Evolutionary conservation across 2,329 filamentous ascomycete genomes (phyloP), one percentile per base, ranked within the genome.

Genomic region (Fusarium napiforme): DNA sequence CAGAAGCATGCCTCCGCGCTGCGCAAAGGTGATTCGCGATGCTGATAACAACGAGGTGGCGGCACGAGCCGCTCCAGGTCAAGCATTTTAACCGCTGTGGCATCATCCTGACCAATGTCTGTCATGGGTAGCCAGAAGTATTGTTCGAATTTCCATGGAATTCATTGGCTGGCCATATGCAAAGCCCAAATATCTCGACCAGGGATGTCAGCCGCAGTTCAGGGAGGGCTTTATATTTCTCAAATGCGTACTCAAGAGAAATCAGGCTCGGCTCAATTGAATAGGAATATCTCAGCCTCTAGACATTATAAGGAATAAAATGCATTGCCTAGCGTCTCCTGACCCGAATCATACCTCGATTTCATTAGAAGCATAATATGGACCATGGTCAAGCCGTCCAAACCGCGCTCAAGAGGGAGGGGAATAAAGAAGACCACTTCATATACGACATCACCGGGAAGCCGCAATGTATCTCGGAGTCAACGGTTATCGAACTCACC

Each of bases 241-340:
- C 23, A n/a, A 18, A 10, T 37, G 34, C 34, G 34, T 39, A n/a
- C 23, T 18, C 9, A 21, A 53, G 14, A 14, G 14, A 36, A 9
- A 28, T 28, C 10, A 28, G 23, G 50, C 34, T 53, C 34, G 14
- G 34, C 14, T 16, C 5, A 39, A 28, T 12, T 26, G 32, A 21
- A 10, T 26, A 2, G 5, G 39, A 28, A 28, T 7, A 21, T 2
- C 12, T 53, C 5, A 26, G 19, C 19, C 7, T 39, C 9, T 7
- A 28, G 9, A 9, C 10, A n/a, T 18, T 11, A 14, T 18, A 7
- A 14, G 5, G 9, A 9, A n/a, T 14, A 9, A 39, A n/a, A 39
- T 39, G 10, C 2, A 21, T 14, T 39, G 0, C 16, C 18, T 28
- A 4, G 7, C 1, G 7, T 28, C 9, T 1, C 9, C 10, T n/a